Percentiles rank a stretch among this genome's conserved stretches.
Conservation (phyloP, 129 eudicot genomes). For the Artemisia argyi region DNA sequence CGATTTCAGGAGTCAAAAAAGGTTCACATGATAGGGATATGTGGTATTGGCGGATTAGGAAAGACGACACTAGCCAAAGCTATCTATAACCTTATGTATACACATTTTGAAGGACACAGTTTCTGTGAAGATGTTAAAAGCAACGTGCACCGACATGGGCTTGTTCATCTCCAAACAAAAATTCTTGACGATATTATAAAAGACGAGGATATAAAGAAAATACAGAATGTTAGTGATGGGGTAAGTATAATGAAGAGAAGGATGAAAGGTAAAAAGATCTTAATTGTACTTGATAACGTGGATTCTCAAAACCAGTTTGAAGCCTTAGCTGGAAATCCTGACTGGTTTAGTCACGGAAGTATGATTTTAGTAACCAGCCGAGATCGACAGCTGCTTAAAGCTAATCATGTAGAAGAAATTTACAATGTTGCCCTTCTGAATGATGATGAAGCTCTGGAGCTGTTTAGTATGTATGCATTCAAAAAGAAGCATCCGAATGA, state of each 20-base stretch:
- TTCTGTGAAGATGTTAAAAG: slow-evolving; percentile 34
- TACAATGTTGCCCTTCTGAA: slow-evolving; percentile 15
- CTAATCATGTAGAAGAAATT: slow-evolving; percentile 6
- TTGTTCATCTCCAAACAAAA: slow-evolving; percentile 32
- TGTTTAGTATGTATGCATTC: slow-evolving; percentile 36
- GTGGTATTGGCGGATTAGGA: slow-evolving; percentile 38
- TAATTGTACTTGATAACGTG: slow-evolving; percentile 36
- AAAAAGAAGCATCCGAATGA: neutral
- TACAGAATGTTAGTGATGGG: slow-evolving; percentile 21
- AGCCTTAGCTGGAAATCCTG: slow-evolving; percentile 12
- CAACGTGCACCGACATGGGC: slow-evolving; percentile 16
- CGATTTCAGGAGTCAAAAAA: slow-evolving; percentile 22
- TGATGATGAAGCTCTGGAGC: slow-evolving; percentile 25
- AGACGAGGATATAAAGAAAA: neutral
- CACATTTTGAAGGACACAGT: slow-evolving; percentile 33
- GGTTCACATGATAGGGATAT: slow-evolving; percentile 33
- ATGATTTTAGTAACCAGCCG: slow-evolving; percentile 34
- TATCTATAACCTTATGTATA: slow-evolving; percentile 32
- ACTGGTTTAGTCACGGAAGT: slow-evolving; percentile 30
- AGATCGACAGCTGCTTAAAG: slow-evolving; percentile 13
- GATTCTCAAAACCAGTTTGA: slow-evolving; percentile 23
- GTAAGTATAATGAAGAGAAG: slow-evolving; percentile 18
- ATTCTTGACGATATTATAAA: slow-evolving; percentile 26
- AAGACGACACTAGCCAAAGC: slow-evolving; percentile 35
- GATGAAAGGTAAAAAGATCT: slow-evolving; percentile 23